Evolutionary conservation across 176 grass and related monocot species (phyloP), one percentile per base, ranked within the genome.

Genomic region (Avena atlantica): DNA sequence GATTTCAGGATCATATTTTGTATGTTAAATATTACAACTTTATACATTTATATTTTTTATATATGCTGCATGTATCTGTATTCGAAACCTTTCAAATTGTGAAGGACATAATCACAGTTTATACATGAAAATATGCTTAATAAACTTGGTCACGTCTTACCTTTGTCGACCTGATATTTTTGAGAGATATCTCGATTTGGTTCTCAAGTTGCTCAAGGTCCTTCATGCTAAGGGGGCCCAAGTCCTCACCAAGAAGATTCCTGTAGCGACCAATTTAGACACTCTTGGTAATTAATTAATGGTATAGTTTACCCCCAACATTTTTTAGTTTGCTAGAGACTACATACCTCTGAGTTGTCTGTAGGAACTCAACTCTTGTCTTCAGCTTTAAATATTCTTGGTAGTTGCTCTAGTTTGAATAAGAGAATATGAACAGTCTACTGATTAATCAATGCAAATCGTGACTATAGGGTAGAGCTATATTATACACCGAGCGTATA

Each of bases 161-260:
- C 92, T 94, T 95, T 52, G 91, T 83, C 13, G 85, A 82, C 71
- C 95, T 83, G 71, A 97, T 97, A 57, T 89, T 85, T 84, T 74
- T 93, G n/a, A 97, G 93, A 42, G 95, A 97, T 34, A 83, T 66
- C 81, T 97, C 95, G 62, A 97, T 87, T 78, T 95, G 93, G 61
- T 93, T 90, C 72, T 97, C 95, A 76, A 97, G 95, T 75, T 88
- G 89, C 17, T 95, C 95, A 48, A 97, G 92, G 23, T 97, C 93
- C 59, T 94, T 90, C 23, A 85, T 84, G 75, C 70, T 92, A 79
- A 97, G 90, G 71, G 87, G 83, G 29, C 85, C 91, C 85, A 97
- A 93, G 83, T 95, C 93, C 45, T 97, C 95, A 8, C 95, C 93
- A 88, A 97, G 95, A 79, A 95, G 91, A 81, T 97, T 97, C 89